Conservation (phyloP, 805 yeast genomes). For the Ogataea paraovalis region DNA sequence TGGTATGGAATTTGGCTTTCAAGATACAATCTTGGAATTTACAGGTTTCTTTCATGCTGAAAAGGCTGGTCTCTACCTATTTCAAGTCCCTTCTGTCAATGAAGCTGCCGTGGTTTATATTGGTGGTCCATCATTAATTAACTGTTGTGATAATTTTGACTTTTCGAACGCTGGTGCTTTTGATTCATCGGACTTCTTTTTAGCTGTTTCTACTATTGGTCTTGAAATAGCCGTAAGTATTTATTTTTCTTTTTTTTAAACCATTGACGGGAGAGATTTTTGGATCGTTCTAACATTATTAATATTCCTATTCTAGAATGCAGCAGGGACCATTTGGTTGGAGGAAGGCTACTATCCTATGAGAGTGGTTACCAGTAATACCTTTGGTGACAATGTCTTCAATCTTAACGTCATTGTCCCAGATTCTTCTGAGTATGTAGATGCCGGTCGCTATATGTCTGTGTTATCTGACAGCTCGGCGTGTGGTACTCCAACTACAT, state of each 20-base stretch:
- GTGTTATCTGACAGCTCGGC: constrained; percentile 1
- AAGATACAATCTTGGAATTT: constrained; percentile 4
- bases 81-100: not conserved
- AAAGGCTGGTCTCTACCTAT: constrained; percentile 6
- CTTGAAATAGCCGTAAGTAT: constrained; percentile 1
- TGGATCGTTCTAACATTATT: not conserved
- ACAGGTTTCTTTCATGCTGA: constrained; percentile 8
- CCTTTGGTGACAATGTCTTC: constrained; percentile 13
- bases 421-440: constrained; percentile 12
- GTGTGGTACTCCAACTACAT: constrained; percentile 2
- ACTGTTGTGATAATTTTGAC: constrained; percentile 4
- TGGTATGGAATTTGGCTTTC: constrained; percentile 1
- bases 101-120: constrained; percentile 4
- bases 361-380: constrained; percentile 24
- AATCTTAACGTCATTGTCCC: constrained; percentile 20
- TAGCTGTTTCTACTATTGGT: constrained; percentile 1
- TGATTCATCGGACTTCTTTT: not conserved
- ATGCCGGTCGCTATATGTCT: constrained; percentile 16
- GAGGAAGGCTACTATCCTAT: constrained; percentile 30
- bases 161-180: not conserved
- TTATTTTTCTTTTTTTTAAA: not conserved
- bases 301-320: not conserved
- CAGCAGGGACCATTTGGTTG: not conserved
- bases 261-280: no score
- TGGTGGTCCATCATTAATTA: constrained; percentile 1